Base-by-base conservation (phyloP, 2,329 filamentous ascomycete species). In the Chalaropsis thielavioides region DNA sequence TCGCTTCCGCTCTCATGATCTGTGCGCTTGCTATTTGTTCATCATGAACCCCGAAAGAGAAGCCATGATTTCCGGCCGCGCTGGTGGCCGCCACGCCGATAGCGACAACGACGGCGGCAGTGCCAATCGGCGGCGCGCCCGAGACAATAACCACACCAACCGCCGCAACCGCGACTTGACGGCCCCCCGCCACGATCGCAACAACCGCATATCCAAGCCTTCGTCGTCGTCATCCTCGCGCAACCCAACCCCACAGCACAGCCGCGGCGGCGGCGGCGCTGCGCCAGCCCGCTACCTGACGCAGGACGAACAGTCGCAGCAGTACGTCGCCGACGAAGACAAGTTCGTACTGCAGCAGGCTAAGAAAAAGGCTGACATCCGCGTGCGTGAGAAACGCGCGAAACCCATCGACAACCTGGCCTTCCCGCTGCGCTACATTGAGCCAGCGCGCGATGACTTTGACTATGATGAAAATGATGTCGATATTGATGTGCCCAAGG, bases 301-400 rank as follows among this genome's bases (percentile, higher is more conserved):
- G 66, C 83, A 90, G 72, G 88, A 91, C 71, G 86, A 92, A 72
- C 87, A 90, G 72, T 88, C 86, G 69, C 81, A 85, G 31, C 82
- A 87, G 72, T 99, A 94, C 80, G 89, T 97, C 22, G 89, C 92
- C 63, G 89, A 95, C 71, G 94, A 99, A 75, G 94, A 99, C 77
- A 86, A 88, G 69, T 99, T 99, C 72, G 94, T 97, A 65, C 79
- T 99, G 72, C 92, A 91, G 75, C 94, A 99, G 76, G 88, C 92
- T 59, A 99, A 97, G 80, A 97, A 95, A 79, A 97, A 96, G 79
- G 92, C 94, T 51, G 89, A 92, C 69, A 95, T 99, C 70, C 87
- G 94, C 49, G 91, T 97, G 58, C 89, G 91, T 70, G 92, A 95
- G 74, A 88, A 89, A 11, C 85, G 95, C 69, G 92, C 92, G 65